phyloP scores from a whole-genome alignment of 2,329 filamentous ascomycete genomes.

The Microdochium bolleyi region DNA sequence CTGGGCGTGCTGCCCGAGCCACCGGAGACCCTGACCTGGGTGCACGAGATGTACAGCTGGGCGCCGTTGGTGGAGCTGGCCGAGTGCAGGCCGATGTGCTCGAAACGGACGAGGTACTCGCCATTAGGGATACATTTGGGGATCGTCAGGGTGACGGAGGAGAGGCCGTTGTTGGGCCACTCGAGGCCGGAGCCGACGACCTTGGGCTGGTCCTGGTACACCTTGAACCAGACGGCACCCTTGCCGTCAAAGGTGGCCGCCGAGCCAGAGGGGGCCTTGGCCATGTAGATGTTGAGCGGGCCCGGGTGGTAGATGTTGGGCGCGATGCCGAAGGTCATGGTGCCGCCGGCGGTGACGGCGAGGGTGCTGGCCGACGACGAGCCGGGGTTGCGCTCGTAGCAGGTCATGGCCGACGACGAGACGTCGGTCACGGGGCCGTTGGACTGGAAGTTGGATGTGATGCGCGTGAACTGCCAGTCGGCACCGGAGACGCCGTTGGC shows the following conservation, averaged over 20 bases:
- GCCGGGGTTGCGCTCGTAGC: conserved; percentile 12
- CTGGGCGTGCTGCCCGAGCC: not conserved
- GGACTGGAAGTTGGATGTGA: conserved; percentile 20
- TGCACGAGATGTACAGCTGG: conserved; percentile 29
- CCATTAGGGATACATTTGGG: conserved; percentile 43
- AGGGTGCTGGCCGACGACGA: conserved; percentile 12
- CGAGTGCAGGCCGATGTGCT: conserved; percentile 50
- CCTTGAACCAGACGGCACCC: conserved; percentile 1
- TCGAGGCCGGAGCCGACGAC: not conserved
- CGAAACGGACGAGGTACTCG: conserved; percentile 51
- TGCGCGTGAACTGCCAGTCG: conserved; percentile 17
- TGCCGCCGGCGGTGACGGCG: conserved; percentile 15
- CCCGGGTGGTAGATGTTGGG: conserved; percentile 8
- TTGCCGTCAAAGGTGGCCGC: conserved; percentile 1
- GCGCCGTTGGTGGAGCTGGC: conserved; percentile 32
- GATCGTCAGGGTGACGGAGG: conserved; percentile 30
- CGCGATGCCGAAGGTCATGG: conserved; percentile 16
- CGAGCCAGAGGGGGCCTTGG: not conserved
- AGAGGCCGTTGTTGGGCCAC: not conserved
- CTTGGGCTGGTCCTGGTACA: not conserved
- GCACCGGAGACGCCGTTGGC: not conserved
- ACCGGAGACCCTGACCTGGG: not conserved
- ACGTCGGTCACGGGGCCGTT: conserved; percentile 17
- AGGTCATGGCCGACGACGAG: conserved; percentile 16
- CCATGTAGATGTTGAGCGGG: conserved; percentile 4